phyloP scores from a whole-genome alignment of 331 rosid species.

The Malus hybrid region DNA sequence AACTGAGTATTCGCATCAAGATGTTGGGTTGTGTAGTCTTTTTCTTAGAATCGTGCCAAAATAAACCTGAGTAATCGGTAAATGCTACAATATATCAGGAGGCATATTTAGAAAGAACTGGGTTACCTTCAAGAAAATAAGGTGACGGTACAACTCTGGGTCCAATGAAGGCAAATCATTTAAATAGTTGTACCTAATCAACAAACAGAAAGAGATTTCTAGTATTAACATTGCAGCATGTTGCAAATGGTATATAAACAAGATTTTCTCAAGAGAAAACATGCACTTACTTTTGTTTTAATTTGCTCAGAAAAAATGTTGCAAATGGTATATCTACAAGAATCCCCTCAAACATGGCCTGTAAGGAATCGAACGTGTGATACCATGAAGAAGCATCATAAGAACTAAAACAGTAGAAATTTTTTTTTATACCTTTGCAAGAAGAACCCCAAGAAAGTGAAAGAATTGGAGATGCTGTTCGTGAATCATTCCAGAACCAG shows the following conservation, averaged over 20 bases:
- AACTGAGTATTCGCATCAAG: background rate
- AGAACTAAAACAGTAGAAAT: background rate
- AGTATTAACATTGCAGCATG: conserved; percentile 8
- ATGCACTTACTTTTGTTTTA: conserved; percentile 81
- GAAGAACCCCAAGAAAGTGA: conserved; percentile 92
- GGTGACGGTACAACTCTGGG: conserved; percentile 94
- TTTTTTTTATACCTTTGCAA: conserved; percentile 64
- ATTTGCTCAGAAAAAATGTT: conserved; percentile 92
- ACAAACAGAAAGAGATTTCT: background rate
- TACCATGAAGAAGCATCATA: background rate
- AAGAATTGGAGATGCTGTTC: conserved; percentile 98
- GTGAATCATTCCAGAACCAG: conserved; percentile 99
- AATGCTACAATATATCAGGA: background rate
- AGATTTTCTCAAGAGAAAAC: background rate
- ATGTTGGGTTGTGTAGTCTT: background rate
- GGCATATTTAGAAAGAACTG: conserved; percentile 8
- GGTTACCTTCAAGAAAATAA: conserved; percentile 83
- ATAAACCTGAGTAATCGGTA: background rate
- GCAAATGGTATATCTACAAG: conserved; percentile 98
- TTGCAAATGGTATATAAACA: background rate
- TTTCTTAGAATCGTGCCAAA: background rate
- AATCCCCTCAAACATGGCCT: conserved; percentile 99
- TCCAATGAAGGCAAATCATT: conserved; percentile 97
- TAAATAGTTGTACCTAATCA: conserved; percentile 80
- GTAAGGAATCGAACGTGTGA: conserved; percentile 15